Conservation (phyloP, 306 rosid species). For the Rosa multiflora region DNA sequence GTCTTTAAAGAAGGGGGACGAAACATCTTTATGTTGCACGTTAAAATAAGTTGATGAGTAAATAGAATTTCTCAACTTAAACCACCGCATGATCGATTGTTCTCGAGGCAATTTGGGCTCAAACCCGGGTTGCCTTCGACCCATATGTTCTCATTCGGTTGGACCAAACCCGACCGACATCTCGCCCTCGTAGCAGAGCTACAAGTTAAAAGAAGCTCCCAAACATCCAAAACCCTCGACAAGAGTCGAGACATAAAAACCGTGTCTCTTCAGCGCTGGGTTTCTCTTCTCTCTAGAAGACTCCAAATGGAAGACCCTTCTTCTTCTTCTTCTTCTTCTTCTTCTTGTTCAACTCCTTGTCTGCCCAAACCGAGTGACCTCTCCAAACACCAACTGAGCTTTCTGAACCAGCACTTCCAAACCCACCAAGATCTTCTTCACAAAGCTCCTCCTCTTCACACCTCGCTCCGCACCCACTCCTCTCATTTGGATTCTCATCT, state of each 20-base stretch:
- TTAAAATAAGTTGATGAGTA: too few relatives aligned
- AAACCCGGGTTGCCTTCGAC: too few relatives aligned
- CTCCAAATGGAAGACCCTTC: slow-evolving; percentile 15
- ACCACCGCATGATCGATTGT: too few relatives aligned
- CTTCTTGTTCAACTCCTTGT: not conserved
- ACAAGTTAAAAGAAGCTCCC: not conserved
- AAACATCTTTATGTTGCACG: too few relatives aligned
- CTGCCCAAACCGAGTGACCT: slow-evolving; percentile 45
- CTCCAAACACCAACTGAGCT: slow-evolving; percentile 39
- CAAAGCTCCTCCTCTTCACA: slow-evolving; percentile 35
- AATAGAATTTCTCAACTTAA: too few relatives aligned
- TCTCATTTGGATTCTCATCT: slow-evolving; percentile 40
- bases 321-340: not conserved
- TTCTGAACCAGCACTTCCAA: slow-evolving; percentile 48
- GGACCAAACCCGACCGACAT: not conserved
- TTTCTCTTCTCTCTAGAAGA: not conserved
- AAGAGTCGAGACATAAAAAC: too few relatives aligned
- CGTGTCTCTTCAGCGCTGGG: not conserved
- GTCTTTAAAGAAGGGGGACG: too few relatives aligned
- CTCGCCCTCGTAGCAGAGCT: too few relatives aligned
- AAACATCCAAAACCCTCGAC: not conserved
- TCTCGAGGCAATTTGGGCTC: too few relatives aligned
- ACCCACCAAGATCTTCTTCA: slow-evolving; percentile 38
- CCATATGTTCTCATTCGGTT: not conserved
- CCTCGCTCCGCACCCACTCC: slow-evolving; percentile 37